Evolutionary conservation across 441 rosid species (phyloP).

Genomic region (Euphorbia schlechtendalii): DNA sequence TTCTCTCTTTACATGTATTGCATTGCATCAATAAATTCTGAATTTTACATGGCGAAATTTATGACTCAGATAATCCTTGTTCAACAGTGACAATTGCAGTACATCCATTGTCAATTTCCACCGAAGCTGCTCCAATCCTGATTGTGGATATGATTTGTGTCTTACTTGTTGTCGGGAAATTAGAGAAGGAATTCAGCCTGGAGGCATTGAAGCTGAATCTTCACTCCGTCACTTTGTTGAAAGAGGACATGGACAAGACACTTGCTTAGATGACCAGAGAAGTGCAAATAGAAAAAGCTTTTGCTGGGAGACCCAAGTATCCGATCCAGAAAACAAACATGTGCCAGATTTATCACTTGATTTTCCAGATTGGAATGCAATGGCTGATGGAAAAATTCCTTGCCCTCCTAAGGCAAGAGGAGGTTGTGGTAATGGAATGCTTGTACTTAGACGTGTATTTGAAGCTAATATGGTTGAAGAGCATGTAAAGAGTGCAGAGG

Average conservation of each 20-base stretch:
- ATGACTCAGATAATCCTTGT: slow-evolving; percentile 1
- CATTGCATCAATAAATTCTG: neutral
- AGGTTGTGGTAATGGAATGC: slow-evolving; percentile 45
- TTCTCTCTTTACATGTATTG: neutral
- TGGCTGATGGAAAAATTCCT: slow-evolving; percentile 42
- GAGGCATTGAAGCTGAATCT: slow-evolving; percentile 29
- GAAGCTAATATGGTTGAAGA: slow-evolving; percentile 37
- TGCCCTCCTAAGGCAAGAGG: slow-evolving; percentile 47
- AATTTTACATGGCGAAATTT: neutral
- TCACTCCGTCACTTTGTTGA: slow-evolving; percentile 23
- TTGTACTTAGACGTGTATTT: slow-evolving; percentile 47
- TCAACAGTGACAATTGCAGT: slow-evolving; percentile 59
- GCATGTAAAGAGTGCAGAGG: slow-evolving; percentile 44
- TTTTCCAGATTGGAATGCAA: slow-evolving; percentile 42
- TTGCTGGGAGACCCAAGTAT: slow-evolving; percentile 20
- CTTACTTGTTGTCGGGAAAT: slow-evolving; percentile 64
- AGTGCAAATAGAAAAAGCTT: slow-evolving; percentile 15
- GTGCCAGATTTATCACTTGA: neutral
- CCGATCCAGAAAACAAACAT: slow-evolving; percentile 27
- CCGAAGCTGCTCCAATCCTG: slow-evolving; percentile 50
- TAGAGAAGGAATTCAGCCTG: slow-evolving; percentile 47
- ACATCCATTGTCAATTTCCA: slow-evolving; percentile 64
- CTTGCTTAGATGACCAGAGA: slow-evolving; percentile 24
- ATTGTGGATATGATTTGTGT: slow-evolving; percentile 66
- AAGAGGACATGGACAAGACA: slow-evolving; percentile 15